Evolutionary conservation across 2,329 filamentous ascomycete genomes (phyloP).

Genomic region (Leptographium galeiforme): DNA sequence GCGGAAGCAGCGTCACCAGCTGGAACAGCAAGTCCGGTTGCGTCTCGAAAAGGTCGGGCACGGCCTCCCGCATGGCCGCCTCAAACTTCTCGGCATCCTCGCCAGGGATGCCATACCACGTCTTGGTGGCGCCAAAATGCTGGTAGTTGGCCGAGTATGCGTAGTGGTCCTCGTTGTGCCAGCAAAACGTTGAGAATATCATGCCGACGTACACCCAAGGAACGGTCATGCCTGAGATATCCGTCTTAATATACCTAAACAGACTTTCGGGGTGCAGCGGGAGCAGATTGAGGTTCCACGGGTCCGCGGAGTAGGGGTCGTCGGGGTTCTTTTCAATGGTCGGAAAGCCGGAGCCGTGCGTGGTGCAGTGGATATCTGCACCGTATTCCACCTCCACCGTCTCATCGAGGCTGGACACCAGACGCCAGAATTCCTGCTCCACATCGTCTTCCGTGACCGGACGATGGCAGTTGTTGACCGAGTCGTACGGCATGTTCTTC

Average conservation of each 20-base stretch:
- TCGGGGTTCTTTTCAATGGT: conserved; percentile 83
- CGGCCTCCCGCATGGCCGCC: conserved; percentile 83
- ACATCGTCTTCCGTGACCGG: conserved; percentile 90
- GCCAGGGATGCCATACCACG: conserved; percentile 95
- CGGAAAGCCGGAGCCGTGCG: conserved; percentile 92
- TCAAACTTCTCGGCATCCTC: conserved; percentile 93
- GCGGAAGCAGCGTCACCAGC: conserved; percentile 87
- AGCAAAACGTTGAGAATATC: conserved; percentile 99
- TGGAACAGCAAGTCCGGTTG: conserved; percentile 95
- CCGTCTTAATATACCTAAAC: conserved; percentile 94
- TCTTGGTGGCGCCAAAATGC: conserved; percentile 95
- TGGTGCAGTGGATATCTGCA: conserved; percentile 95
- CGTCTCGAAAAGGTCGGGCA: conserved; percentile 91
- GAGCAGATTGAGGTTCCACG: conserved; percentile 91
- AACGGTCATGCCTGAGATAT: conserved; percentile 98
- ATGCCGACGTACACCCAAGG: conserved; percentile 99
- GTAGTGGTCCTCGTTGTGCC: conserved; percentile 98
- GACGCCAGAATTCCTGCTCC: conserved; percentile 89
- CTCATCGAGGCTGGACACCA: conserved; percentile 87
- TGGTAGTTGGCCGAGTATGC: conserved; percentile 97
- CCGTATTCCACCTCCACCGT: conserved; percentile 97
- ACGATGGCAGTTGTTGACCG: conserved; percentile 64
- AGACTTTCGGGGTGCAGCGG: conserved; percentile 83
- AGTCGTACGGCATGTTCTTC: conserved; percentile 77
- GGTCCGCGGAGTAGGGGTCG: conserved; percentile 75